These are phyloP conservation scores for Didymella glomerata DNA, from an alignment of 2,329 filamentous ascomycete genomes.

Conservation along the genomic window DNA sequence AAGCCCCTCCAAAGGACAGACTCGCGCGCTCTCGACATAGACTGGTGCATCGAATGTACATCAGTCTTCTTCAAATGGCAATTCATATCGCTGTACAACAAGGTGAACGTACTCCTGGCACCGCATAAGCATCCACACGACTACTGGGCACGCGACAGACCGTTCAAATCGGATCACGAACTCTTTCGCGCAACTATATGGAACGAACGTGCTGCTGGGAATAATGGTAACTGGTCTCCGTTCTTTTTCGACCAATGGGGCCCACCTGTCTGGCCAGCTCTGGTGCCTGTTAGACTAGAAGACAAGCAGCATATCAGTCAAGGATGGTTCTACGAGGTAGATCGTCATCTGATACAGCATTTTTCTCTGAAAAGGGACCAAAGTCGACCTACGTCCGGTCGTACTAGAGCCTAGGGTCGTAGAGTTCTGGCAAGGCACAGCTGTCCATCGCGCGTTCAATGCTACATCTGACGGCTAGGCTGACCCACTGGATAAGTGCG, in stretches of 20 bases:
- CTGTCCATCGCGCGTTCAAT: slow-evolving; percentile 1
- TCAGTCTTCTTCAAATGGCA: background rate
- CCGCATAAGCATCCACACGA: background rate
- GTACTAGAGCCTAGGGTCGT: background rate
- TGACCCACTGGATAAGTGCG: background rate
- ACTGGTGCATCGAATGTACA: background rate
- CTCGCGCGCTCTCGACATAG: background rate
- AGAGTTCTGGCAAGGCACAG: slow-evolving; percentile 1
- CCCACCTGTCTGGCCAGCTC: background rate
- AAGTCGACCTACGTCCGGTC: background rate
- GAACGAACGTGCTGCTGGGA: background rate
- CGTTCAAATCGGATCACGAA: background rate
- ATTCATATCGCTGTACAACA: background rate
- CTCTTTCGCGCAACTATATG: background rate
- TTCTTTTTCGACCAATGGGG: background rate
- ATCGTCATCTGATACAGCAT: slow-evolving; percentile 3
- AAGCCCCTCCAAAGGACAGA: background rate
- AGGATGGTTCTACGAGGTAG: background rate
- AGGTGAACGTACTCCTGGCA: background rate
- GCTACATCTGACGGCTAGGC: background rate
- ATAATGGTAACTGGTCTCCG: background rate
- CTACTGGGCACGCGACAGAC: background rate
- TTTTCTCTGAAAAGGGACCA: background rate
- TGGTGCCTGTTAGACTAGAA: background rate
- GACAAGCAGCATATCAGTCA: slow-evolving; percentile 8